These are phyloP conservation scores for Cladochytrium replicatum DNA, from an alignment of 192 early-diverging fungal genomes.

Conservation along the genomic window DNA sequence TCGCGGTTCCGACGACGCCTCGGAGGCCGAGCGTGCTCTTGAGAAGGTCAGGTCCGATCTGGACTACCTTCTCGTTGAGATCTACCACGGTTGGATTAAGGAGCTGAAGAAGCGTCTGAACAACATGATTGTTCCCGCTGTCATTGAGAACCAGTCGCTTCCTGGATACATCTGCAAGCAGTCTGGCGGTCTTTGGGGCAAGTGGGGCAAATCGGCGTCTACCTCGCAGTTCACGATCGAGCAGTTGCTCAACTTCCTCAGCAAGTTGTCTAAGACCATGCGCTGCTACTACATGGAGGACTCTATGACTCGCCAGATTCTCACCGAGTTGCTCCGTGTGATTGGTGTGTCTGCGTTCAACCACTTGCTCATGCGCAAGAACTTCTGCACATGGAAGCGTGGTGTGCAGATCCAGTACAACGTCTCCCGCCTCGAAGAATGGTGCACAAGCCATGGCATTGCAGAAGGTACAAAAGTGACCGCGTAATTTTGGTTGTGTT, in stretches of 20 bases:
- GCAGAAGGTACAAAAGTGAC: conserved; percentile 40
- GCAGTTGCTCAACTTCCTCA: conserved; percentile 69
- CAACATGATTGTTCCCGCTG: conserved; percentile 75
- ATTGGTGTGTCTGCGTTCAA: conserved; percentile 85
- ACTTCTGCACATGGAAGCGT: conserved; percentile 88
- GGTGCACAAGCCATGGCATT: conserved; percentile 79
- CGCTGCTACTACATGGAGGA: conserved; percentile 77
- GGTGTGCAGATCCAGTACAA: conserved; percentile 95
- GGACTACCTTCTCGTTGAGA: conserved; percentile 68
- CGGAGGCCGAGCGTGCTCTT: conserved; percentile 51
- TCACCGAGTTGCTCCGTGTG: conserved; percentile 75
- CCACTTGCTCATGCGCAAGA: conserved; percentile 78
- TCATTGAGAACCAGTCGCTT: conserved; percentile 77
- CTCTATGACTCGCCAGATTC: conserved; percentile 67
- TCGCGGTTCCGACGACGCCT: neutral
- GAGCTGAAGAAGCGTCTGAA: conserved; percentile 73
- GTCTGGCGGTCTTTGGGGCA: conserved; percentile 64
- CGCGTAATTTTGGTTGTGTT: too few species aligned
- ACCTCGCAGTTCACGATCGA: conserved; percentile 68
- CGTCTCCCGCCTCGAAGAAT: conserved; percentile 83
- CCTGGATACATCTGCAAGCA: conserved; percentile 78
- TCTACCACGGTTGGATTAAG: conserved; percentile 82
- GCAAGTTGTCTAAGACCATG: conserved; percentile 73
- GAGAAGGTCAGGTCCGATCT: conserved; percentile 72
- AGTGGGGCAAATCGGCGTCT: conserved; percentile 53